These are phyloP conservation scores for Centrapalus pauciflorus DNA, from an alignment of 129 eudicot species.

Conservation along the genomic window DNA sequence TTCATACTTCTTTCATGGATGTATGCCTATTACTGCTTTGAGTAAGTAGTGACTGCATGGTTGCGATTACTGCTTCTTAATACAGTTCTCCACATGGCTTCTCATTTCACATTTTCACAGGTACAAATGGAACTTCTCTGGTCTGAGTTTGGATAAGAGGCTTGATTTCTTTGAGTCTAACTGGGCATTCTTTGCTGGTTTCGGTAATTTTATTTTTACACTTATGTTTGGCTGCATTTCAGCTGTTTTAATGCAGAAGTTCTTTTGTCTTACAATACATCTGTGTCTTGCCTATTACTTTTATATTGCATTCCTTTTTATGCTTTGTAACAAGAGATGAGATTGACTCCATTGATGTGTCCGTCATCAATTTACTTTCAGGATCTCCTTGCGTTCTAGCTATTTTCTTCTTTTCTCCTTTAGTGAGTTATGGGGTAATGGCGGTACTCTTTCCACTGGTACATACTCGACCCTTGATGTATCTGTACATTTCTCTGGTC, in stretches of 20 bases:
- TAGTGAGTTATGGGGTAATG: constrained; percentile 93
- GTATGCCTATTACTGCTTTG: constrained; percentile 98
- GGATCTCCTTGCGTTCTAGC: constrained; percentile 93
- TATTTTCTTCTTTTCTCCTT: constrained; percentile 75
- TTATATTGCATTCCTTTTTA: neutral
- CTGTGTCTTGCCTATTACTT: neutral
- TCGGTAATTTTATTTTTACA: constrained; percentile 46
- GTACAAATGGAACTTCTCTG: constrained; percentile 97
- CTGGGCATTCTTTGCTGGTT: constrained; percentile 98
- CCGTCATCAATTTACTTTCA: constrained; percentile 30
- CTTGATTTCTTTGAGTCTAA: constrained; percentile 88
- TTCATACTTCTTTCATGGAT: constrained; percentile 90
- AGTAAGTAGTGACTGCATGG: constrained; percentile 51
- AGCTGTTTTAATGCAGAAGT: too few species aligned
- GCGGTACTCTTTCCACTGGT: constrained; percentile 95
- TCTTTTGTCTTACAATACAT: too few species aligned
- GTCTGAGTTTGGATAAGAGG: constrained; percentile 85
- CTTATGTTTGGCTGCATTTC: neutral
- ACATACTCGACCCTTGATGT: constrained; percentile 23
- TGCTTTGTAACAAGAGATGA: neutral
- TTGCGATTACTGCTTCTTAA: neutral
- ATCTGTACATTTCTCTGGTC: too few species aligned
- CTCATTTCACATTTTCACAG: constrained; percentile 29
- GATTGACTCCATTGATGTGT: neutral
- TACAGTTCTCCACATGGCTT: neutral